Evolutionary conservation across 805 yeast genomes (phyloP).

Genomic region (Tetrapisispora arboricola): DNA sequence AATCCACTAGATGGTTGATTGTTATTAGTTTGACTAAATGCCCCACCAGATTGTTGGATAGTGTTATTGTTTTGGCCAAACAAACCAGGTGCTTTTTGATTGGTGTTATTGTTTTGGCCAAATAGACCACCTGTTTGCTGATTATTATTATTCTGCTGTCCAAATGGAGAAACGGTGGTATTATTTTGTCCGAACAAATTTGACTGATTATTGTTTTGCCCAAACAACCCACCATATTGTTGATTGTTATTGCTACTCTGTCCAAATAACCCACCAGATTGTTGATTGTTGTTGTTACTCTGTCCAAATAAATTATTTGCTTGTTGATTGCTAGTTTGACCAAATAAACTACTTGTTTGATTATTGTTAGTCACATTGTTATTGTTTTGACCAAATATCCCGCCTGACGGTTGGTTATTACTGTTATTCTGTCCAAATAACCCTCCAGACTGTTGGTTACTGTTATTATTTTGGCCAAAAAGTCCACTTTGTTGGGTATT

Average conservation of each 20-base stretch:
- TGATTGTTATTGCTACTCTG: constrained; percentile 20
- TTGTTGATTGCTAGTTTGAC: constrained; percentile 5
- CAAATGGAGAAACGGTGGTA: constrained; percentile 12
- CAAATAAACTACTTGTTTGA: constrained; percentile 17
- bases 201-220: constrained; percentile 20
- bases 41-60: constrained; percentile 21
- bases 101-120: constrained; percentile 27
- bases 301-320: constrained; percentile 16
- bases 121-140: constrained; percentile 27
- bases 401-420: constrained; percentile 9
- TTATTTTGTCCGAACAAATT: constrained; percentile 6
- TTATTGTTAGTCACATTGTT: constrained; percentile 2
- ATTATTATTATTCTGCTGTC: constrained; percentile 2
- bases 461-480: constrained; percentile 21
- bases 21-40: constrained; percentile 23
- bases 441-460: constrained; percentile 9
- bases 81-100: constrained; percentile 16
- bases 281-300: neutral
- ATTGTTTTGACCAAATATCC: constrained; percentile 18
- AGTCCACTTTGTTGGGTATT: constrained; percentile 11
- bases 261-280: constrained; percentile 32
- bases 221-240: constrained; percentile 25
- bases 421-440: constrained; percentile 11
- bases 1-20: constrained; percentile 30
- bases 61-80: constrained; percentile 6